These are phyloP conservation scores for Eimeria zaria DNA, from an alignment of 169 alveolate genomes.

Conservation along the genomic window DNA sequence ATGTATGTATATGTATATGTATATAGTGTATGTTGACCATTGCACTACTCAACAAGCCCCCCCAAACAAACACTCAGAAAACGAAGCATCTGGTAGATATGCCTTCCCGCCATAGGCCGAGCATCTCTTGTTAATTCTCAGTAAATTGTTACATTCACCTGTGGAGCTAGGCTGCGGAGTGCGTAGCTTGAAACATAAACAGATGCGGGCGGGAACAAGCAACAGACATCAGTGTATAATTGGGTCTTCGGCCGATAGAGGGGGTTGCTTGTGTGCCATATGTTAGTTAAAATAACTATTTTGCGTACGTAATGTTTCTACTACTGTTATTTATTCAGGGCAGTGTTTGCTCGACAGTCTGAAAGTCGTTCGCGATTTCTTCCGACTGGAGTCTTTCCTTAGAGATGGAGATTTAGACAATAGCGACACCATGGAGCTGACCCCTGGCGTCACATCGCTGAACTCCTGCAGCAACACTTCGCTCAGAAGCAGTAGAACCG, in stretches of 20 bases:
- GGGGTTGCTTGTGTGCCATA: background rate
- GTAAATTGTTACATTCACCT: background rate
- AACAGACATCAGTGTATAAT: too few species aligned
- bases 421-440: background rate
- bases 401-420: background rate
- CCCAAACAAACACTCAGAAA: background rate
- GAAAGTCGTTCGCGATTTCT: constrained; percentile 46
- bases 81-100: background rate
- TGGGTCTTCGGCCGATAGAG: background rate
- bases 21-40: background rate
- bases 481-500: background rate
- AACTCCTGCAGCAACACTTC: too few species aligned
- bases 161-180: background rate
- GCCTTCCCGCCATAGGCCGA: background rate
- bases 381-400: constrained; percentile 10
- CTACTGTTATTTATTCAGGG: constrained; percentile 16
- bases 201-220: too few species aligned
- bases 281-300: background rate
- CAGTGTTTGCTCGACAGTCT: constrained; percentile 51
- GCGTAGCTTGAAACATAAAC: background rate
- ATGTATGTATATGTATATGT: background rate
- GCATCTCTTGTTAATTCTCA: background rate
- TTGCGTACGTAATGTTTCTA: background rate
- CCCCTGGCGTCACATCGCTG: background rate
- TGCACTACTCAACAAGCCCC: background rate